Percentiles rank a stretch among this genome's conserved stretches.
phyloP scores from a whole-genome alignment of 2,329 filamentous ascomycete species.

The Cordyceps militaris region DNA sequence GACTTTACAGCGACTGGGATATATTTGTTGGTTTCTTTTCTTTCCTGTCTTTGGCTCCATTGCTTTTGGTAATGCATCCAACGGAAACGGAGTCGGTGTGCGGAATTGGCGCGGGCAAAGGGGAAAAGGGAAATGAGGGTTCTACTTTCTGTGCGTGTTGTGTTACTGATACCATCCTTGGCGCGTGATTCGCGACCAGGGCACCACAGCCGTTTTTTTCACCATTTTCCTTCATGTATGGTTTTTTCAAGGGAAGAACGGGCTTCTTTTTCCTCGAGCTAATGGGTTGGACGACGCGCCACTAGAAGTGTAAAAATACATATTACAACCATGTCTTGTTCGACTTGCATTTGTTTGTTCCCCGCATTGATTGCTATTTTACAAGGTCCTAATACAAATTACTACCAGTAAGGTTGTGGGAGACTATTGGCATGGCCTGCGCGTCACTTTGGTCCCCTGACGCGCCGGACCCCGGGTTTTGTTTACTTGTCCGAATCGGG shows the following conservation, averaged over 20 bases:
- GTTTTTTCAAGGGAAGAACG: background rate
- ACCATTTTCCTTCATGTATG: slow-evolving; percentile 3
- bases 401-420: background rate
- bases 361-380: background rate
- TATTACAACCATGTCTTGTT: background rate
- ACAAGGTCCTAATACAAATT: too few relatives aligned
- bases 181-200: background rate
- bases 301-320: slow-evolving; percentile 1
- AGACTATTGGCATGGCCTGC: background rate
- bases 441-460: slow-evolving; percentile 1
- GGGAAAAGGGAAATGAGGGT: background rate
- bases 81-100: slow-evolving; percentile 1
- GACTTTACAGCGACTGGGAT: slow-evolving; percentile 5
- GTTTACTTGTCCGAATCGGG: slow-evolving; percentile 10
- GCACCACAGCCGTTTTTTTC: background rate
- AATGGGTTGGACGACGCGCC: slow-evolving; percentile 3
- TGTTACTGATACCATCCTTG: slow-evolving; percentile 3
- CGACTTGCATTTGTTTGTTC: background rate
- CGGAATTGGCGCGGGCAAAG: slow-evolving; percentile 3
- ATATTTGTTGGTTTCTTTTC: background rate
- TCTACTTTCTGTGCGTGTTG: background rate
- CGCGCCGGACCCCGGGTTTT: background rate
- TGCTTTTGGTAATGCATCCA: background rate
- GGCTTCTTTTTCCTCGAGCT: background rate
- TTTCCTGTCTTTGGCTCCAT: background rate